Conservation (phyloP, 2,329 filamentous ascomycete species). For the Microsporum ferrugineum region DNA sequence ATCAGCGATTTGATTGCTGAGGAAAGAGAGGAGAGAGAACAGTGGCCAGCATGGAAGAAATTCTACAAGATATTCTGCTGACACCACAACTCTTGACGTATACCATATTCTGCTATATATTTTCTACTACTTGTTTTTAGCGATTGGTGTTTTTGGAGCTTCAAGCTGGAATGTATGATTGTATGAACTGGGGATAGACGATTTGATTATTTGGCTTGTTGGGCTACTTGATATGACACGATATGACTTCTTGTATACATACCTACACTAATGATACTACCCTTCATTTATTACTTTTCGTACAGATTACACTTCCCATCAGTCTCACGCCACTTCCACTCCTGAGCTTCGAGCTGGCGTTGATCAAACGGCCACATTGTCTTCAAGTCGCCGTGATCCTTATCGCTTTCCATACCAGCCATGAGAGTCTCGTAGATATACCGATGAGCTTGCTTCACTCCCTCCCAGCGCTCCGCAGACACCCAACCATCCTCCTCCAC, state of each 20-base stretch:
- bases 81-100: not conserved
- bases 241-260: not conserved
- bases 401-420: constrained; percentile 11
- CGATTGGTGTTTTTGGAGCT: not conserved
- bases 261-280: not conserved
- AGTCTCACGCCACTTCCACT: not conserved
- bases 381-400: constrained; percentile 12
- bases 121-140: not conserved
- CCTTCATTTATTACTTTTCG: not conserved
- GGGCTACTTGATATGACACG: not conserved
- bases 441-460: constrained; percentile 10
- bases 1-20: constrained; percentile 65
- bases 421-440: constrained; percentile 12
- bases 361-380: constrained; percentile 17
- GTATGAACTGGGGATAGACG: not conserved
- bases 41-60: constrained; percentile 68
- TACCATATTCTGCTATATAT: not conserved
- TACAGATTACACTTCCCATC: not conserved
- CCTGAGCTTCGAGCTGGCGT: not conserved
- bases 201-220: not conserved
- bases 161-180: not conserved
- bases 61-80: constrained; percentile 63
- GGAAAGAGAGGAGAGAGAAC: constrained; percentile 59
- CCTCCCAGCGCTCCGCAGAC: constrained; percentile 14
- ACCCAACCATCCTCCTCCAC: constrained; percentile 14